Conservation (phyloP, 169 alveolate species). For the Plasmodium berghei region DNA sequence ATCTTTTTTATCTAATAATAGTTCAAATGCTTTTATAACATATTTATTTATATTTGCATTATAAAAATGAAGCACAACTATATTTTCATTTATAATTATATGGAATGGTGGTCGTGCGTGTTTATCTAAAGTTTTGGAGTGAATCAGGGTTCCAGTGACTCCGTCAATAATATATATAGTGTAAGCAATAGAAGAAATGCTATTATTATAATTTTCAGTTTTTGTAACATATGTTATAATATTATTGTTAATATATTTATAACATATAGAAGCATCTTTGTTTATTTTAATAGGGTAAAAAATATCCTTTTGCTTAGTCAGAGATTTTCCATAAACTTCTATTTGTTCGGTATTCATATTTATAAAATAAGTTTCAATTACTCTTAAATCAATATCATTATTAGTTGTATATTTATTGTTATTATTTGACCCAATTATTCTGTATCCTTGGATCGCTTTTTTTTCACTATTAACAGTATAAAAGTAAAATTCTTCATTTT, state of each 20-base stretch:
- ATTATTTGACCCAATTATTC: background rate
- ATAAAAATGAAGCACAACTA: slow-evolving; percentile 31
- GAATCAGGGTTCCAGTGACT: slow-evolving; percentile 40
- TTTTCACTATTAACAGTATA: slow-evolving; percentile 30
- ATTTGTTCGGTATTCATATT: slow-evolving; percentile 38
- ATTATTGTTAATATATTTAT: slow-evolving; percentile 64
- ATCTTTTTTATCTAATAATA: slow-evolving; percentile 59
- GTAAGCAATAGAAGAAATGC: background rate
- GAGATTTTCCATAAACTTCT: slow-evolving; percentile 36
- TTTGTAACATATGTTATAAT: slow-evolving; percentile 62
- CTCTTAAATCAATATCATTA: background rate
- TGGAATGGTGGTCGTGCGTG: slow-evolving; percentile 59
- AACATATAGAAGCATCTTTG: slow-evolving; percentile 74
- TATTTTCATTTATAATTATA: slow-evolving; percentile 64
- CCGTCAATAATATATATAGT: slow-evolving; percentile 66
- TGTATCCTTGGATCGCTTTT: slow-evolving; percentile 43
- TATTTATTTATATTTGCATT: slow-evolving; percentile 49
- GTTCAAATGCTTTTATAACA: slow-evolving; percentile 39
- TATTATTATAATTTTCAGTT: background rate
- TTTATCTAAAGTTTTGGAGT: slow-evolving; percentile 49
- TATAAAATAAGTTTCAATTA: slow-evolving; percentile 52
- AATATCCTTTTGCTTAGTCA: slow-evolving; percentile 49
- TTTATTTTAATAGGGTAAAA: slow-evolving; percentile 73
- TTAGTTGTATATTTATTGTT: background rate
- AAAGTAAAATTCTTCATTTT: slow-evolving; percentile 41